Base-by-base conservation (phyloP, 805 yeast species). In the Wickerhamiella sorbophila region DNA sequence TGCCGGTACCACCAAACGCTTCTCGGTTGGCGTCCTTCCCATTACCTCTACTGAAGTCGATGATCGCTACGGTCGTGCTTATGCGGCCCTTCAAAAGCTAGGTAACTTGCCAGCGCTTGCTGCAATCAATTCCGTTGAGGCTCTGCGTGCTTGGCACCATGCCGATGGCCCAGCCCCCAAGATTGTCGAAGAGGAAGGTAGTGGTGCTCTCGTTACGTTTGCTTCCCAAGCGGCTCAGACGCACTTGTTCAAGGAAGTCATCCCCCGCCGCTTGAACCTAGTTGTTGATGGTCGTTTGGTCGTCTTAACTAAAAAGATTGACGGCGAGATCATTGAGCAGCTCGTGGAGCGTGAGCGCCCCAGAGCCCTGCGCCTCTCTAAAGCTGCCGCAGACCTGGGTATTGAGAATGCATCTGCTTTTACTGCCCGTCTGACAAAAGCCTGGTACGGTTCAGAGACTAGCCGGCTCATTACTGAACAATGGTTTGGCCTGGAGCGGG, bases 281-380 rank as follows among this genome's bases (percentile, higher is more conserved):
- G 37, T 45, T 12, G 34, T 50, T 16, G 55, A 52, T 29, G 55
- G 55, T 4, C 43, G 52, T 15, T 36, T 44, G 4, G 37, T 43
- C 6, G 31, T 36, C 4, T 6, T 29, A 2, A 35, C 12, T 1
- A 21, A 21, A 1, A 44, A 37, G 2, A 18, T 47, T 14, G 21
- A 31, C 9, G 22, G 26, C 12, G 41, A 36, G 1, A 21, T 22
- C 12, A 22, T 51, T 8, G 41, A 36, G 12, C 12, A 17, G 34
- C 38, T 51, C 12, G 15, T 50, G 4, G 43, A 39, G 9, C 46
- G 49, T 9, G 53, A 52, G 35, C 4, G 39, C 4, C 39, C 42
- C 14, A 43, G 55, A 1, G 44, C 49, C 5, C 32, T 20, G 33
- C 41, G 48, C 9, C 24, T 51, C 1, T 36, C 26, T 10, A 17